Percentiles rank a stretch among this genome's conserved stretches.
These are phyloP conservation scores for Colletotrichum phormii DNA, from an alignment of 2,329 filamentous ascomycete genomes.

Conservation along the genomic window DNA sequence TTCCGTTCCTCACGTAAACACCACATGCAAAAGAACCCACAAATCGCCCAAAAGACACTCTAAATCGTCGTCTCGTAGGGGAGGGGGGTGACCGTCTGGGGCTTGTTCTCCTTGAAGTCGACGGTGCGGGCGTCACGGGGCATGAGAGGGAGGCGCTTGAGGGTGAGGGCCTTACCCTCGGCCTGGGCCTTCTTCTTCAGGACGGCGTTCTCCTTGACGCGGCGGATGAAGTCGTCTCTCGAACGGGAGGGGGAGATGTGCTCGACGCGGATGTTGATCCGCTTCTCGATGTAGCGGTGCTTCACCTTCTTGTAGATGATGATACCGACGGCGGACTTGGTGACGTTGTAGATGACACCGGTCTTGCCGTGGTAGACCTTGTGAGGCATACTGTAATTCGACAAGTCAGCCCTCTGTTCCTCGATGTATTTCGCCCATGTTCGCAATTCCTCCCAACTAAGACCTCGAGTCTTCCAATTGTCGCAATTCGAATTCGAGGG, in stretches of 20 bases:
- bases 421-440: background rate
- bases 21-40: conserved; percentile 39
- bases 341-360: conserved; percentile 98
- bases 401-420: conserved; percentile 44
- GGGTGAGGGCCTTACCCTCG: conserved; percentile 85
- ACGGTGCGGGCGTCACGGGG: conserved; percentile 87
- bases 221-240: conserved; percentile 94
- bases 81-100: conserved; percentile 91
- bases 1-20: conserved; percentile 40
- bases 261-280: conserved; percentile 98
- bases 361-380: conserved; percentile 99
- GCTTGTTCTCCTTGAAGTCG: conserved; percentile 82
- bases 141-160: conserved; percentile 88
- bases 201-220: conserved; percentile 95
- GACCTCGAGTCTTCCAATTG: background rate
- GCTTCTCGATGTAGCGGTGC: conserved; percentile 99
- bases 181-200: conserved; percentile 94
- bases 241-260: conserved; percentile 95
- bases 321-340: conserved; percentile 96
- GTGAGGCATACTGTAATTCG: conserved; percentile 84
- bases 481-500: conserved; percentile 30
- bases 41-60: conserved; percentile 44
- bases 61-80: conserved; percentile 99
- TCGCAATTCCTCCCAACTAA: background rate
- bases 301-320: conserved; percentile 99